Evolutionary conservation across 2,329 filamentous ascomycete species (phyloP).

Genomic region (Chaetomiaceae sp.): DNA sequence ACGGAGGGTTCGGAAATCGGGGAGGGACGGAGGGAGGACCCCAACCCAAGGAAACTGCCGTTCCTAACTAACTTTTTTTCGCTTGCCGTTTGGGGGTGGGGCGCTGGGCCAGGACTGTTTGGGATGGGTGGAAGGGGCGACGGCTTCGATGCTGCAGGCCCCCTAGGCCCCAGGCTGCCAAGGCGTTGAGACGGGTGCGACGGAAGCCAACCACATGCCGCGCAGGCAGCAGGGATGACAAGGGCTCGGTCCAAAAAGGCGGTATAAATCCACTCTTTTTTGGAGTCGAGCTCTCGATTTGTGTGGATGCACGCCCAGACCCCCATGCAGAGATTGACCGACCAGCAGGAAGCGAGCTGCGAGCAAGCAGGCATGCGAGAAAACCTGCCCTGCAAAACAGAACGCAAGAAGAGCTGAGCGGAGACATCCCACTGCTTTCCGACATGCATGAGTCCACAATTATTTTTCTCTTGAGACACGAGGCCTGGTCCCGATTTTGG

Average conservation of each 20-base stretch:
- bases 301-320: constrained; percentile 16
- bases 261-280: constrained; percentile 24
- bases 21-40: constrained; percentile 3
- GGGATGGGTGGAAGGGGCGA: constrained; percentile 24
- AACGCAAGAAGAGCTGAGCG: constrained; percentile 6
- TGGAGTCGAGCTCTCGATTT: constrained; percentile 12
- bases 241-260: constrained; percentile 20
- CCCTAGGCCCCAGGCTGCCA: constrained; percentile 16
- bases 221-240: constrained; percentile 17
- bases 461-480: constrained; percentile 14
- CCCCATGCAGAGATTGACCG: constrained; percentile 11
- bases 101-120: constrained; percentile 18
- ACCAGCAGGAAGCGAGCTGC: constrained; percentile 15
- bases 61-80: constrained; percentile 29
- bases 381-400: constrained; percentile 15
- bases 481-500: constrained; percentile 4
- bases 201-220: constrained; percentile 14
- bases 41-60: constrained; percentile 11
- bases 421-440: constrained; percentile 7
- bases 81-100: constrained; percentile 22
- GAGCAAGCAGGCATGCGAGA: constrained; percentile 14
- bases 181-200: constrained; percentile 12
- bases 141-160: constrained; percentile 16
- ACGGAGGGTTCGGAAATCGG: constrained; percentile 20
- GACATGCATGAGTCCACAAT: constrained; percentile 19